Conservation (phyloP, 345 rosid species). For the Salix suchowensis region DNA sequence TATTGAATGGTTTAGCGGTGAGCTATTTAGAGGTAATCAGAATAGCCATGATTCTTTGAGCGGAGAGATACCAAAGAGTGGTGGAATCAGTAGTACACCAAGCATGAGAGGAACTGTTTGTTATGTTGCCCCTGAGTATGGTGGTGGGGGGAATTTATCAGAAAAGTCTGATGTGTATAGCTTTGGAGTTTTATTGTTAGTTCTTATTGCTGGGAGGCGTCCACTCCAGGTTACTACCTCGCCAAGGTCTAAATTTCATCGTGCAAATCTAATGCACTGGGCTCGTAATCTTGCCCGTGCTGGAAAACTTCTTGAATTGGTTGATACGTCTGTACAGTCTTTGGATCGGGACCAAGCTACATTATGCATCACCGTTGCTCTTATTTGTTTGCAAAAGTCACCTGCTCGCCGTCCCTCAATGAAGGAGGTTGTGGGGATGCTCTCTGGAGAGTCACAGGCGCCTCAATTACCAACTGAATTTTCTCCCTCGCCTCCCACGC, state of each 20-base stretch:
- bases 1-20: conserved; percentile 84
- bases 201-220: conserved; percentile 77
- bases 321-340: conserved; percentile 51
- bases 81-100: conserved; percentile 80
- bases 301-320: conserved; percentile 73
- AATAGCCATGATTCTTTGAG: conserved; percentile 64
- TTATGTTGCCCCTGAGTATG: conserved; percentile 84
- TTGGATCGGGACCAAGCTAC: conserved; percentile 67
- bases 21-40: conserved; percentile 46
- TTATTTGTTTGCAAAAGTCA: conserved; percentile 77
- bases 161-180: conserved; percentile 92
- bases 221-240: conserved; percentile 77
- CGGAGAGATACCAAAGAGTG: conserved; percentile 70
- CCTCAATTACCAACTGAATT: conserved; percentile 74
- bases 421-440: conserved; percentile 77
- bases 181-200: conserved; percentile 70
- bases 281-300: conserved; percentile 69
- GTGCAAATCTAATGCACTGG: conserved; percentile 90
- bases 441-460: conserved; percentile 45
- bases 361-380: conserved; percentile 73
- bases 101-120: conserved; percentile 98
- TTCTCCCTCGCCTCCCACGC: conserved; percentile 76
- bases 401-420: conserved; percentile 68
- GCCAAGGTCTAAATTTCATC: conserved; percentile 69
- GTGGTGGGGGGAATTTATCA: conserved; percentile 65